These are phyloP conservation scores for Cutaneotrichosporon cavernicola DNA, from an alignment of 1,284 basidiomycete genomes.

Conservation along the genomic window DNA sequence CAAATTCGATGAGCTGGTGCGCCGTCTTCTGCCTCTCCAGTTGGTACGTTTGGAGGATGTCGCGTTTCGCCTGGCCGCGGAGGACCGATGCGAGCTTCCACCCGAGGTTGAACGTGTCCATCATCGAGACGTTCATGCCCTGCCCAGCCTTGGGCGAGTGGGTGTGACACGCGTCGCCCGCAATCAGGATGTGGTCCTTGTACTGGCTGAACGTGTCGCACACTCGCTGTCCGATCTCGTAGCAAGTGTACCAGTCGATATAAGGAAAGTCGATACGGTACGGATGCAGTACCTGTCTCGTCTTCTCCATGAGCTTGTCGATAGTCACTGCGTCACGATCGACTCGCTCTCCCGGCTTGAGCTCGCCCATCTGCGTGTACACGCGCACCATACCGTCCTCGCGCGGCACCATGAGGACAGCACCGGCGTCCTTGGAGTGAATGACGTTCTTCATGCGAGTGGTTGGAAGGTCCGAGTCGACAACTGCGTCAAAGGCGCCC, in stretches of 20 bases:
- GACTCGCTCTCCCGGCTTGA: conserved; percentile 28
- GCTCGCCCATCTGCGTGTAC: conserved; percentile 31
- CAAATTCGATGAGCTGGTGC: conserved; percentile 74
- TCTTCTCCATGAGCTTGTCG: conserved; percentile 62
- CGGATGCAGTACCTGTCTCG: conserved; percentile 65
- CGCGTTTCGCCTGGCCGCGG: conserved; percentile 65
- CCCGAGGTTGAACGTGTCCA: conserved; percentile 50
- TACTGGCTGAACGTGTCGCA: conserved; percentile 29
- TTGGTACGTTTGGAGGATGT: conserved; percentile 63
- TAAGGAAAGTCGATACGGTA: conserved; percentile 60
- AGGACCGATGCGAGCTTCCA: conserved; percentile 56
- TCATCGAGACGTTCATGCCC: conserved; percentile 44
- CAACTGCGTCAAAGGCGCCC: conserved; percentile 42
- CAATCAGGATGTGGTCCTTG: conserved; percentile 40
- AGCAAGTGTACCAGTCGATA: conserved; percentile 47
- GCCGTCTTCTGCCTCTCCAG: conserved; percentile 30
- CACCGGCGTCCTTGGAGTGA: conserved; percentile 37
- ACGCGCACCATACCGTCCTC: conserved; percentile 40
- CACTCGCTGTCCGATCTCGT: conserved; percentile 56
- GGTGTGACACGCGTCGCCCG: conserved; percentile 45
- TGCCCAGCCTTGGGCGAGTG: conserved; percentile 46
- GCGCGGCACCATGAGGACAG: conserved; percentile 45
- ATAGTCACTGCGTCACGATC: conserved; percentile 53
- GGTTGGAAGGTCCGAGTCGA: conserved; percentile 29
- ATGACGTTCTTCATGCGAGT: conserved; percentile 42